Conservation (phyloP, 768 basidiomycete species). For the Leccinum subtestaceum region DNA sequence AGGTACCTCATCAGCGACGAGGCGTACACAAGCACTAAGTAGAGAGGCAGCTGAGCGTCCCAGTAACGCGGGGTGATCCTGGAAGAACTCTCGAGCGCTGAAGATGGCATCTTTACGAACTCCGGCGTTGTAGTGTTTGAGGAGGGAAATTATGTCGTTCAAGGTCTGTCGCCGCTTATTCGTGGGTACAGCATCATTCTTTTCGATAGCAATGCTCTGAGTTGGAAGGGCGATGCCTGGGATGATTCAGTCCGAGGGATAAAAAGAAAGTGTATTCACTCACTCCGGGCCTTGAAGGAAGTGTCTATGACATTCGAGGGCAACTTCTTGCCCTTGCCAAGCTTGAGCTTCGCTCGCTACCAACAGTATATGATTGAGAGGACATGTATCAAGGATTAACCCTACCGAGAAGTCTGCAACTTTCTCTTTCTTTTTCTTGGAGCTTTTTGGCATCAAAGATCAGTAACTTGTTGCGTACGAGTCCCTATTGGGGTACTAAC, state of each 20-base stretch:
- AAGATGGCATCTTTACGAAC: conserved; percentile 75
- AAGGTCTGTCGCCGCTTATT: conserved; percentile 77
- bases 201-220: conserved; percentile 69
- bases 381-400: neutral
- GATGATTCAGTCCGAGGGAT: conserved; percentile 8
- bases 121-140: conserved; percentile 82
- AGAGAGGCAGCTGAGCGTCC: conserved; percentile 51
- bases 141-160: conserved; percentile 69
- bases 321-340: conserved; percentile 88
- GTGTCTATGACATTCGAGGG: conserved; percentile 90
- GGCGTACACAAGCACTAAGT: conserved; percentile 58
- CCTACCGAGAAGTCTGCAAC: conserved; percentile 82
- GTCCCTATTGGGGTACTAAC: conserved; percentile 11
- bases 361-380: neutral
- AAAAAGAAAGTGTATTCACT: conserved; percentile 27
- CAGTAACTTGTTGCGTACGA: neutral
- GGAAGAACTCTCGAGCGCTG: conserved; percentile 71
- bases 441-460: conserved; percentile 72
- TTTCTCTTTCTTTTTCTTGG: conserved; percentile 85
- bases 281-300: conserved; percentile 92
- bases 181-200: conserved; percentile 55
- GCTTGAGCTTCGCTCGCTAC: conserved; percentile 94
- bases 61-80: conserved; percentile 55
- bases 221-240: conserved; percentile 81
- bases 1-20: conserved; percentile 81